These are phyloP conservation scores for Marasmius sp. DNA, from an alignment of 1,284 basidiomycete species.

Conservation along the genomic window DNA sequence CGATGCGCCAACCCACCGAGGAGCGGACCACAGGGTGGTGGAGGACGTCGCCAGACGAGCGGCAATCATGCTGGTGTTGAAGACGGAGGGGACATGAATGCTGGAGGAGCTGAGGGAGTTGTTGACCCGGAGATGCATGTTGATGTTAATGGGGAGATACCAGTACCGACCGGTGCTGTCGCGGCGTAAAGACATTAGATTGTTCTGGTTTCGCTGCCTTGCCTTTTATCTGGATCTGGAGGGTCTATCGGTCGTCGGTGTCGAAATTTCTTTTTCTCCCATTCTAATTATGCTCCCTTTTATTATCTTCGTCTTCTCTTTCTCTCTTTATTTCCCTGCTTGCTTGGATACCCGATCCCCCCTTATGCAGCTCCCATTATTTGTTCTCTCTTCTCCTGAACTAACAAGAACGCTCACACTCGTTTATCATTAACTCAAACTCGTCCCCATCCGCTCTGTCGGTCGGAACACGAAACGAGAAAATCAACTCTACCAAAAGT, in stretches of 20 bases:
- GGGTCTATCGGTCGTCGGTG: background rate
- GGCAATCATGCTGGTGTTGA: background rate
- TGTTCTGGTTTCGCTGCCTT: background rate
- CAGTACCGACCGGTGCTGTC: background rate
- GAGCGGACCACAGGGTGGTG: conserved; percentile 72
- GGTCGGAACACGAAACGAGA: background rate
- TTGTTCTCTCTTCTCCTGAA: conserved; percentile 2
- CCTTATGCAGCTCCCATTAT: background rate
- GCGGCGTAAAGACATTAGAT: background rate
- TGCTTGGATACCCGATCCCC: background rate
- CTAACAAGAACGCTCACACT: conserved; percentile 7
- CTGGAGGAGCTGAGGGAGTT: background rate
- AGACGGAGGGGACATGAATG: background rate
- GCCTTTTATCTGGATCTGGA: background rate
- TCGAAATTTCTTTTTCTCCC: background rate
- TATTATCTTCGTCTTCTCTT: background rate
- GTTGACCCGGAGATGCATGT: background rate
- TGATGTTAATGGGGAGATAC: background rate
- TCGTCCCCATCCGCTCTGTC: background rate
- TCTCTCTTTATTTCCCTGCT: background rate
- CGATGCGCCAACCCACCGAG: conserved; percentile 90
- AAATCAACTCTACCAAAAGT: background rate
- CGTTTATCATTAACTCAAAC: background rate
- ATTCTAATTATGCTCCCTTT: background rate
- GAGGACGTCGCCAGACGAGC: background rate